Conservation (phyloP, 2,329 filamentous ascomycete species). For the Alternaria sp. region DNA sequence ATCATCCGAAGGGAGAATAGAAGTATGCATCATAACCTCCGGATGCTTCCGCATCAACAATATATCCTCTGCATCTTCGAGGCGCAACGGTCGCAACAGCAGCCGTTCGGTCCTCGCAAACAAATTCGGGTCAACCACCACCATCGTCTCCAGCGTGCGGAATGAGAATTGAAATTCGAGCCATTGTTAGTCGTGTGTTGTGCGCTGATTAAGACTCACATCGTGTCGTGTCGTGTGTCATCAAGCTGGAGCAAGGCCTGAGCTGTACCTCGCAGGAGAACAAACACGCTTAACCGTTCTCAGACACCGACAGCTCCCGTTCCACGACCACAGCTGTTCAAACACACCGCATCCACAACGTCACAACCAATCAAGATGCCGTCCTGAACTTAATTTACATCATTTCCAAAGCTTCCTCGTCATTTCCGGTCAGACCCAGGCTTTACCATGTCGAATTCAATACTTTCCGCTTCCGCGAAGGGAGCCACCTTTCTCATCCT, state of each 20-base stretch:
- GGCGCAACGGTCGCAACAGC: constrained; percentile 60
- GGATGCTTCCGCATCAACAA: constrained; percentile 64
- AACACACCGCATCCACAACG: constrained; percentile 26
- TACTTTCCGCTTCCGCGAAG: constrained; percentile 62
- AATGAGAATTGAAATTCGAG: constrained; percentile 9
- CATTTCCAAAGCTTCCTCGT: constrained; percentile 15
- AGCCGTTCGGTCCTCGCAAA: constrained; percentile 61
- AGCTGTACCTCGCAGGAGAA: constrained; percentile 15
- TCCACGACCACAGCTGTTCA: constrained; percentile 30
- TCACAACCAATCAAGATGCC: constrained; percentile 34
- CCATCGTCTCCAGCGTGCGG: constrained; percentile 34
- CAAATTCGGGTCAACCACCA: constrained; percentile 43
- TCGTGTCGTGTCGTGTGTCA: constrained; percentile 38
- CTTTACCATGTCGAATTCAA: constrained; percentile 42
- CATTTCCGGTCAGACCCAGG: constrained; percentile 9
- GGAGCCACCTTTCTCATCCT: constrained; percentile 87
- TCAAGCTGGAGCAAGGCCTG: constrained; percentile 19
- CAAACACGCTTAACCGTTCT: constrained; percentile 30
- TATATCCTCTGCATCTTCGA: constrained; percentile 61
- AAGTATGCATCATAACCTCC: constrained; percentile 70
- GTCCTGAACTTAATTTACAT: constrained; percentile 17
- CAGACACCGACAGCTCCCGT: constrained; percentile 27
- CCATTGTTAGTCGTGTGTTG: constrained; percentile 25
- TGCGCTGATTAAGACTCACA: constrained; percentile 11
- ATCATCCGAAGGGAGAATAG: constrained; percentile 61